Base-by-base conservation (phyloP, 2,329 filamentous ascomycete species). In the Purpureocillium lavendulum region DNA sequence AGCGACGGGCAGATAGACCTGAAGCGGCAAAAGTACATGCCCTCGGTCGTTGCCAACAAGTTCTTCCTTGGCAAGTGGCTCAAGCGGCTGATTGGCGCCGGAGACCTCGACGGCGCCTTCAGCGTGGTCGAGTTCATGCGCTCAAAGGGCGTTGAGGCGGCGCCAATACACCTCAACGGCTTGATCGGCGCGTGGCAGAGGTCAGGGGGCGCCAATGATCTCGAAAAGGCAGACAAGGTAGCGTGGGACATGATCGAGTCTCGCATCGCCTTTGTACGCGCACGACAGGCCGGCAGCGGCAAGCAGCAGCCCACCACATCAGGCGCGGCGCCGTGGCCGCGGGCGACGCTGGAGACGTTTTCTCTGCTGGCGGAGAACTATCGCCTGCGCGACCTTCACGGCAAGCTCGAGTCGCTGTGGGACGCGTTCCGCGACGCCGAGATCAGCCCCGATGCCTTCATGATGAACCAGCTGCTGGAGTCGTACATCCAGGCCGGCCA, bases 11-110 rank as follows among this genome's bases (percentile, higher is more conserved):
- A 66, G 33, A 58, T 77, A 39, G 66, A 75, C 41, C 52, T 75
- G 36, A 64, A 62, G 38, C 64, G 63, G 41, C 56, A 59, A 41
- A 59, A 60, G 37, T 50, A 57, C 14, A 59, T 77, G 40, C 73
- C 74, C 1, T 63, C 65, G 1, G 60, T 66, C 8, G 60, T 78
- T 30, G 67, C 65, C 36, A 92, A 94, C 58, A 80, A 82, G 46
- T 90, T 87, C 60, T 86, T 95, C 60, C 84, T 88, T 48, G 84
- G 82, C 28, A 89, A 87, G 51, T 95, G 88, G 89, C 73, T 94
- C 53, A 90, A 90, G 60, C 79, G 84, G 36, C 74, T 94, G 8
- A 84, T 94, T 40, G 82, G 81, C 13, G 75, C 80, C 42, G 80
- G 79, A 2, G 75, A 87, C 47, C 62, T 85, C 12, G 75, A 84